Base-by-base conservation (phyloP, 2,329 filamentous ascomycete species). In the Cercospora zeina region DNA sequence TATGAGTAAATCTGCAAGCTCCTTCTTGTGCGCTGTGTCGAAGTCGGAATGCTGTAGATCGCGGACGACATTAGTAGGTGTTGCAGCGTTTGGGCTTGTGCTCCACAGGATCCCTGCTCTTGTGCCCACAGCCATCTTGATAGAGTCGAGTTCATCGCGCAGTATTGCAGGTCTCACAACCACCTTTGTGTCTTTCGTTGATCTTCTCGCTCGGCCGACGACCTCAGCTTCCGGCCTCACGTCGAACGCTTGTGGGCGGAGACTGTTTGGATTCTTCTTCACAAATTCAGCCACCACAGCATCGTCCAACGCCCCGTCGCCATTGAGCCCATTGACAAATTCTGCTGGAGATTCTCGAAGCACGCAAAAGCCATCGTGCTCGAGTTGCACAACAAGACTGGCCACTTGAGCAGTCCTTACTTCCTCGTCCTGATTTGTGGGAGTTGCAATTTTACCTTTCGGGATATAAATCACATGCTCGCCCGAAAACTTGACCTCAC, bases 401-500 rank as follows among this genome's bases (percentile, higher is more conserved):
- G 27, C 45, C 13, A 58, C 31, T 31, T 47, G 49, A 24, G 49
- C 39, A 1, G 42, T 54, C n/a, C 45, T 34, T 13, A 54, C 39
- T 47, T 62, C 53, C 21, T 59, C 45, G 11, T 53, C 49, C 3
- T 54, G 60, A 21, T 33, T 33, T 19, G 50, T 30, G 21, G 61
- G 34, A 31, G 47, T 33, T 33, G 50, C 58, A 30, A 54, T 59
- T 39, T 61, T 49, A 2, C 61, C 65, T n/a, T 51, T 39, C 6
- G 64, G 66, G 8, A 68, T 54, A 24, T 62, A 67, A 11, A 68
- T 51, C 16, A 68, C 62, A 37, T 65, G 66, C 2, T 64, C 65
- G 9, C 65, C 62, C 10, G 59, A 62, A 21, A 64, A 53, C 14
- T 60, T 58, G 31, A 68, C 59, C 24, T 68, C 59, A n/a, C 61